Evolutionary conservation across 2,329 filamentous ascomycete species (phyloP), one percentile per base, ranked within the genome.

Genomic region (Colletotrichum musicola): DNA sequence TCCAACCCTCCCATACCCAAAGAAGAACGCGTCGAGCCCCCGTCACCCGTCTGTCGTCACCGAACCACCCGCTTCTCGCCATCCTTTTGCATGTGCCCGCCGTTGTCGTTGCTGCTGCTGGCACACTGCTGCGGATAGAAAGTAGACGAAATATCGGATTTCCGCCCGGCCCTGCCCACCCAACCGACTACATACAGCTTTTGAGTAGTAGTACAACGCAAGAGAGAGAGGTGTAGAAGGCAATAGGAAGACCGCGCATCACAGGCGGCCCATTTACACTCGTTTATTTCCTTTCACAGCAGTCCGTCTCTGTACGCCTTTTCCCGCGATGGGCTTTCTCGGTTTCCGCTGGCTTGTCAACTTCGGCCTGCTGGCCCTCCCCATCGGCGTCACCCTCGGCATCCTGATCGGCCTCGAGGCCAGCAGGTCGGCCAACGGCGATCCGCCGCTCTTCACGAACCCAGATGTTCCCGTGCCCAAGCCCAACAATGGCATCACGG

Each of bases 341-440:
- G 72, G 74, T 40, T 63, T 80, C 58, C 77, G 80, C 71, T 82
- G 84, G 75, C 74, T 87, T 66, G 79, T 87, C 76, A 88, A 85
- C 76, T 79, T 83, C 61, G 79, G 78, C 73, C 80, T 88, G 57
- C 72, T 88, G 69, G 81, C 81, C 71, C 76, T 88, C 68, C 86
- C 83, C 46, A 81, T 87, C 65, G 85, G 80, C 65, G 79, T 81
- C 62, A 85, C 84, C 10, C 72, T 87, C 35, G 85, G 84, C 55
- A 77, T 86, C 50, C 76, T 88, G 25, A 75, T 87, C 42, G 85
- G 84, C 10, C 74, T 88, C 42, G 81, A 87, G 68, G 77, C 78
- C n/a, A 76, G 81, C 53, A 80, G 83, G 47, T 72, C 77, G 38
- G 78, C 83, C 9, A 77, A 74, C 2, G 84, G 85, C 42, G 77